Conservation (phyloP, 345 rosid genomes). For the Psidium friedrichsthalianum region DNA sequence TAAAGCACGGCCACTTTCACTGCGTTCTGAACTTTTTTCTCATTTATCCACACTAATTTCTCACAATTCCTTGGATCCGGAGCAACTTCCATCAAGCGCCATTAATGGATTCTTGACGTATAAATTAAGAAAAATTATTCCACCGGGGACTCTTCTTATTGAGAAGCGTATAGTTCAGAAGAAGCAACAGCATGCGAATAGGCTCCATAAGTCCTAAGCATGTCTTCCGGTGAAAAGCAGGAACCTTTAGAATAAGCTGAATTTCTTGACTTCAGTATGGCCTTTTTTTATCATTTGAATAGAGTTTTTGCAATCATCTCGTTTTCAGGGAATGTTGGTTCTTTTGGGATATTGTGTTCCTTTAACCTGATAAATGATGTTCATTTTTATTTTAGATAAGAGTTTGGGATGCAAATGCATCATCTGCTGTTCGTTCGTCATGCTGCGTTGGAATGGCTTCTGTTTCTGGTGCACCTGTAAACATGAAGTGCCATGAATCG, state of each 20-base stretch:
- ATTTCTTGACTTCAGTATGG: not conserved
- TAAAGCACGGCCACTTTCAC: not conserved
- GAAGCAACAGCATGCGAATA: not conserved
- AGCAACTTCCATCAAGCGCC: not conserved
- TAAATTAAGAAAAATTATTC: not conserved
- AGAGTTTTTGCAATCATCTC: not conserved
- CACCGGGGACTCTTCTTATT: not conserved
- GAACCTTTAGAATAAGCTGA: not conserved
- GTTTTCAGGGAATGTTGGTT: not conserved
- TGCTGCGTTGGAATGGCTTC: too few species aligned
- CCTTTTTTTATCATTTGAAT: not conserved
- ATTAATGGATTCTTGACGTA: not conserved
- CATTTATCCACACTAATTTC: not conserved
- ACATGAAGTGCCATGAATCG: too few species aligned
- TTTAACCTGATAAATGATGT: not conserved
- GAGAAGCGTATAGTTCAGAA: not conserved
- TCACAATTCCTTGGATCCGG: not conserved
- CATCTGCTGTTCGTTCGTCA: too few species aligned
- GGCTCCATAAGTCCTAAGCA: not conserved
- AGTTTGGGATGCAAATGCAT: not conserved
- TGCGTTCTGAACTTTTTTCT: not conserved
- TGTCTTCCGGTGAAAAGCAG: not conserved
- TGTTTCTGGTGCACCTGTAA: too few species aligned
- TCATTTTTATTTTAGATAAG: not conserved
- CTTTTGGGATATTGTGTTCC: not conserved